Evolutionary conservation across 306 rosid species (phyloP).

Genomic region (Ceratonia siliqua): DNA sequence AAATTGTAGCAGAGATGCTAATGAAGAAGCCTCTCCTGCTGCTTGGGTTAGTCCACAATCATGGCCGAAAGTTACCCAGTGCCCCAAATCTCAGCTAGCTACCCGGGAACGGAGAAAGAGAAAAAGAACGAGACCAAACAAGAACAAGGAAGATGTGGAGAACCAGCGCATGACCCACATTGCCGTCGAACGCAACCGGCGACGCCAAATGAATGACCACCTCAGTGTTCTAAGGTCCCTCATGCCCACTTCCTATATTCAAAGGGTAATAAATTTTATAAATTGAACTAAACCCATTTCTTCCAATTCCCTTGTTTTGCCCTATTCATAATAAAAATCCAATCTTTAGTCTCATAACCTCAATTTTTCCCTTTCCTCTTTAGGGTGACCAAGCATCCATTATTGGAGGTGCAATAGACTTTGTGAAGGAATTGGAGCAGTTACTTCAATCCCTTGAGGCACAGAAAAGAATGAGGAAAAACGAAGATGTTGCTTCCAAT

Average conservation of each 20-base stretch:
- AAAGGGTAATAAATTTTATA: conserved; percentile 44
- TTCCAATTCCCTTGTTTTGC: background rate
- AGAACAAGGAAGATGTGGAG: conserved; percentile 93
- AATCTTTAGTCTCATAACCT: background rate
- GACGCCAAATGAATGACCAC: conserved; percentile 97
- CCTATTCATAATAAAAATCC: background rate
- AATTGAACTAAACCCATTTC: background rate
- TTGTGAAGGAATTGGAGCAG: conserved; percentile 94
- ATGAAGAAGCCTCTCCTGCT: conserved; percentile 8
- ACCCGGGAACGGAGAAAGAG: conserved; percentile 67
- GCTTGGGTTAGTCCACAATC: conserved; percentile 24
- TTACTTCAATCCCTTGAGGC: conserved; percentile 76
- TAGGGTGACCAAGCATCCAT: conserved; percentile 99
- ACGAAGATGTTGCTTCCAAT: conserved; percentile 40
- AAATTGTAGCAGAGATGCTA: conserved; percentile 10
- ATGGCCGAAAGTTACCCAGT: conserved; percentile 32
- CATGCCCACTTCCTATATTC: conserved; percentile 83
- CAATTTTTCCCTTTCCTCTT: background rate
- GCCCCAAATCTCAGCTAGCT: conserved; percentile 33
- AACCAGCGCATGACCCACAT: conserved; percentile 95
- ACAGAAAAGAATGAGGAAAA: conserved; percentile 57
- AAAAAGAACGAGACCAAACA: conserved; percentile 70
- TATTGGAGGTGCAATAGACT: conserved; percentile 95
- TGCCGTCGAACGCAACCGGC: conserved; percentile 88
- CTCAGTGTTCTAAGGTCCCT: conserved; percentile 84